Evolutionary conservation across 139 green algal genomes (phyloP), one percentile per base, ranked within the genome.

Genomic region (Klebsormidium nitens): DNA sequence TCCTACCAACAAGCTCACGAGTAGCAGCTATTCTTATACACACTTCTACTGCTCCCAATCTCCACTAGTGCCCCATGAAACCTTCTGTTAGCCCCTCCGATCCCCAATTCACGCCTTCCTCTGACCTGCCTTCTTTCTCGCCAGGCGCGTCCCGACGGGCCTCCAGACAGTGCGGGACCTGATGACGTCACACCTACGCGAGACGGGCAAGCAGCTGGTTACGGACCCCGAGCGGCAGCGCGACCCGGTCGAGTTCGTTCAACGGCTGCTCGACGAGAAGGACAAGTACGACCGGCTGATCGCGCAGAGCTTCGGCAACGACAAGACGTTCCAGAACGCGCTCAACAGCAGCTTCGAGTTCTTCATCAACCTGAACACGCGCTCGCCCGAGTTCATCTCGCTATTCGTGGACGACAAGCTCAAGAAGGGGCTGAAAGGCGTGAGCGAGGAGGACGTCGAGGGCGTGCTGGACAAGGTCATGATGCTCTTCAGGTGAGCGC

Each of bases 351-450:
- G 87, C 3, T 98, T 96, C 81, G 92, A 99, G 85, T 55, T 80
- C 60, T 96, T 97, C 73, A 74, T 98, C 74, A 99, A 99, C 84
- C 74, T 93, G 5, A 93, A 91, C 77, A 62, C 74, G 35, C 83
- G 93, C 39, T 88, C 85, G 4, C 89, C 94, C 0, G 94, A 98
- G 83, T 97, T 87, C 85, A 89, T 99, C 59, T 95, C 86, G 2
- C 83, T 97, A 5, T 99, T 92, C 87, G 93, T 99, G 69, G 94
- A 99, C 74, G 90, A 96, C 74, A 90, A 91, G 74, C 87, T 97
- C 69, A 83, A 88, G 32, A 84, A 84, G 50, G 83, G 84, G 36
- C 69, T 89, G 32, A 88, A 79, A 55, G 78, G 77, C 44, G 85
- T 85, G 66, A 89, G 49, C 5, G 92, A 97, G 59, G 85, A 86